Base-by-base conservation (phyloP, 495 filamentous ascomycete genomes). In the Aspergillus kassunensis region DNA sequence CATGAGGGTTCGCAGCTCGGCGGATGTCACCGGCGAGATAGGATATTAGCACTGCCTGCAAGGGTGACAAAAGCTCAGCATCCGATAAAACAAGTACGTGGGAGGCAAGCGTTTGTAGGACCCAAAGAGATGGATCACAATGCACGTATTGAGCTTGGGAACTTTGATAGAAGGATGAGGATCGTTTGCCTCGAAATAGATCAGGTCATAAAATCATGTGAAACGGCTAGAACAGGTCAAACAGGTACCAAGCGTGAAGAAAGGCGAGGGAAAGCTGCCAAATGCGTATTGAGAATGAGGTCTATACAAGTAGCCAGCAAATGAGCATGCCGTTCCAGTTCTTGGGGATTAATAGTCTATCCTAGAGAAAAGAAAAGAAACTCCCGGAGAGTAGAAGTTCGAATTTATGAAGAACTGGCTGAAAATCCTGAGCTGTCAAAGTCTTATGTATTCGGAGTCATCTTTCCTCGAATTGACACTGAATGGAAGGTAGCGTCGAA, bases 1-100 rank as follows among this genome's bases (percentile, higher is more conserved):
- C 71, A 74, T 74, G 62, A 39, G 48, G 48, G 35, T 31, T 39
- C 10, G 31, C 31, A 42, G 46, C 46, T 41, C 35, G 24, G 31
- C 23, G 39, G 42, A 56, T n/a, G 55, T 49, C 50, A 16, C 34
- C 46, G 55, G 55, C 35, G 36, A 39, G 30, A 34, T 60, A 63
- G 29, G 23, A 11, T 13, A 3, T 54, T 33, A 61, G 62, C 60
- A 51, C 52, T 47, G 44, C 44, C 33, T 31, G 18, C 21, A 13
- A 24, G 27, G 15, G 30, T 34, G n/a, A 49, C 21, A 46, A 51
- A 20, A 44, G 31, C 33, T 56, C 34, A 53, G 24, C 40, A 51
- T 56, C 20, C 20, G 44, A 30, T 16, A 23, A 6, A 19, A 36
- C 19, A 2, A 35, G 53, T 13, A 19, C 27, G 30, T 33, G 4